Conservation (phyloP, 2,329 filamentous ascomycete species). For the Fusarium nurragi region DNA sequence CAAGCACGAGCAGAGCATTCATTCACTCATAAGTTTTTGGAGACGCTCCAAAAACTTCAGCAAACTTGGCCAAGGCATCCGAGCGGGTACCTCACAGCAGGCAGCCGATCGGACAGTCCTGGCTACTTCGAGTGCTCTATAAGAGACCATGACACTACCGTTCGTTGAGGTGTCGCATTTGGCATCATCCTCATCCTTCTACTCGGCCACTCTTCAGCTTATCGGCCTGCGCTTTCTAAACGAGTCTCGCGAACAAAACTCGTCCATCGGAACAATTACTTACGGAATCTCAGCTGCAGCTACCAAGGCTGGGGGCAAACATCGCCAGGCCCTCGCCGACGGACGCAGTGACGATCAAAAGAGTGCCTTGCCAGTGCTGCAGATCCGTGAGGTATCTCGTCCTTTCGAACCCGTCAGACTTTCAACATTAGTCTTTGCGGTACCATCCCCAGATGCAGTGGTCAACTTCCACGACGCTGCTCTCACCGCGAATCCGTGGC, state of each 20-base stretch:
- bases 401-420: constrained; percentile 54
- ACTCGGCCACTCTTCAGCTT: constrained; percentile 79
- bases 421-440: constrained; percentile 71
- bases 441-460: constrained; percentile 71
- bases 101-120: constrained; percentile 35
- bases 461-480: constrained; percentile 77
- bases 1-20: constrained; percentile 27
- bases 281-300: constrained; percentile 51
- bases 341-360: constrained; percentile 38
- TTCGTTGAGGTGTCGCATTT: constrained; percentile 77
- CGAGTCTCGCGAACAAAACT: constrained; percentile 38
- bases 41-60: constrained; percentile 24
- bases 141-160: constrained; percentile 54
- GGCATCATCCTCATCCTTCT: constrained; percentile 83
- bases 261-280: constrained; percentile 50
- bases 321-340: constrained; percentile 24
- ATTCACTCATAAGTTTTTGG: constrained; percentile 19
- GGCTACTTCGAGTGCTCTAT: constrained; percentile 30
- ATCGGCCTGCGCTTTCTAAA: constrained; percentile 73
- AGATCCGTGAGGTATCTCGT: constrained; percentile 55
- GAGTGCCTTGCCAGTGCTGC: constrained; percentile 51
- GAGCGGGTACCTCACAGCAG: constrained; percentile 37
- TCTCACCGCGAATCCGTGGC: constrained; percentile 67
- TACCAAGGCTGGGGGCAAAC: constrained; percentile 32
- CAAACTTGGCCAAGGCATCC: constrained; percentile 32